Percentiles rank a stretch among this genome's conserved stretches.
Conservation (phyloP, 2,329 filamentous ascomycete genomes). For the Penicillium sp. region DNA sequence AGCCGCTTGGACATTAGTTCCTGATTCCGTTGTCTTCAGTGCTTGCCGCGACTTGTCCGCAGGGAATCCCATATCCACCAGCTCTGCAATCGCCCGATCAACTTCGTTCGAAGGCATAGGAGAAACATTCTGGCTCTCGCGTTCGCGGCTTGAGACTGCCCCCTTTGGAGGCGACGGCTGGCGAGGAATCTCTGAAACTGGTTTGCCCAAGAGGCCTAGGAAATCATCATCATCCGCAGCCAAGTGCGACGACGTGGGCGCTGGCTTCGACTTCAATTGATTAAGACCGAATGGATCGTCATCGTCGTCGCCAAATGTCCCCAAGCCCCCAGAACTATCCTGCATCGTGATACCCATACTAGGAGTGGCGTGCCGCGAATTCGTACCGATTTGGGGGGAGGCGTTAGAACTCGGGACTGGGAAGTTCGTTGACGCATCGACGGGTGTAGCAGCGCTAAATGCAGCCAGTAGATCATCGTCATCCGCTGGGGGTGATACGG, state of each 20-base stretch:
- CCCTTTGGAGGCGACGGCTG: constrained; percentile 33
- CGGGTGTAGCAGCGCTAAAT: constrained; percentile 61
- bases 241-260: constrained; percentile 51
- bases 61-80: constrained; percentile 94
- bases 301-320: constrained; percentile 68
- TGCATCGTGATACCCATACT: constrained; percentile 21
- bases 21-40: constrained; percentile 75
- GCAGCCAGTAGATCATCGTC: constrained; percentile 64
- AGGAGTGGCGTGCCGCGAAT: constrained; percentile 11
- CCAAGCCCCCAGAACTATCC: constrained; percentile 25
- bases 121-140: constrained; percentile 19
- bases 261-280: constrained; percentile 58
- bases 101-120: constrained; percentile 53
- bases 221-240: constrained; percentile 64
- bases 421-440: constrained; percentile 62
- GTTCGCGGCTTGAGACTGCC: constrained; percentile 11
- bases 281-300: constrained; percentile 87
- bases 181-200: constrained; percentile 55
- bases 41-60: constrained; percentile 80
- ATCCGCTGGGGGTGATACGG: constrained; percentile 49
- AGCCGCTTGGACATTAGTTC: constrained; percentile 79
- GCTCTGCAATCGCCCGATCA: constrained; percentile 79
- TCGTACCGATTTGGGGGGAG: constrained; percentile 30
- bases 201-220: constrained; percentile 61
- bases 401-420: constrained; percentile 47